phyloP scores from a whole-genome alignment of 2,329 filamentous ascomycete species.

The Penicillium capsulatum region DNA sequence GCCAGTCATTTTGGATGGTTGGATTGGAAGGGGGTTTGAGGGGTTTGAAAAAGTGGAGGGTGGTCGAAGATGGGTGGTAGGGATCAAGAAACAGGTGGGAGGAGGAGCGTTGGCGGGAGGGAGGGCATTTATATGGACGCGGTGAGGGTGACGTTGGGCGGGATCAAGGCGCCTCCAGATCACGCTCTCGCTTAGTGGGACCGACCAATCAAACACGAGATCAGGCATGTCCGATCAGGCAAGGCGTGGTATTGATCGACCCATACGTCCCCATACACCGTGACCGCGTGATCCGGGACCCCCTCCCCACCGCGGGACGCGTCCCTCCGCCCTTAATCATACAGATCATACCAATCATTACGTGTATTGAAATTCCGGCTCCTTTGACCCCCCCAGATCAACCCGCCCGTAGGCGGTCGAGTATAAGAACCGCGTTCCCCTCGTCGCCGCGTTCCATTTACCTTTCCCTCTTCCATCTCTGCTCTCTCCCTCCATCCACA shows the following conservation, averaged over 20 bases:
- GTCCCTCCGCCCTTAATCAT: constrained; percentile 37
- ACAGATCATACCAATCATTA: constrained; percentile 42
- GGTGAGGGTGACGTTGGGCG: constrained; percentile 42
- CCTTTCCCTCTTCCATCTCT: constrained; percentile 15
- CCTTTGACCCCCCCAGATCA: constrained; percentile 44
- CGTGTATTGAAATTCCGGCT: constrained; percentile 48
- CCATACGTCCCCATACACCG: constrained; percentile 20
- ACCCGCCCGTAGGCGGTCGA: constrained; percentile 37
- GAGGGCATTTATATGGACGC: constrained; percentile 44
- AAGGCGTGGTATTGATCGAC: constrained; percentile 25
- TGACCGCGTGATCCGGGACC: constrained; percentile 16
- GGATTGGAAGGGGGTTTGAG: constrained; percentile 24
- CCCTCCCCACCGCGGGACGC: constrained; percentile 16
- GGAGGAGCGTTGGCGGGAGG: constrained; percentile 24
- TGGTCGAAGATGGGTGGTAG: constrained; percentile 2
- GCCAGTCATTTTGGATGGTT: constrained; percentile 90
- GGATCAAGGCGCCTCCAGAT: constrained; percentile 41
- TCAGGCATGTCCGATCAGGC: constrained; percentile 31
- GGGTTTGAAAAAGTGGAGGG: constrained; percentile 27
- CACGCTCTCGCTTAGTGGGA: constrained; percentile 44
- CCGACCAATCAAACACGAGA: constrained; percentile 40
- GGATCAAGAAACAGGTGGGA: constrained; percentile 2
- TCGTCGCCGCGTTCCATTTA: constrained; percentile 35
- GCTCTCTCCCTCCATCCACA: constrained; percentile 38
- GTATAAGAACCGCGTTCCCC: constrained; percentile 46